phyloP scores from a whole-genome alignment of 2,329 filamentous ascomycete genomes.

The Thelonectria blattea region DNA sequence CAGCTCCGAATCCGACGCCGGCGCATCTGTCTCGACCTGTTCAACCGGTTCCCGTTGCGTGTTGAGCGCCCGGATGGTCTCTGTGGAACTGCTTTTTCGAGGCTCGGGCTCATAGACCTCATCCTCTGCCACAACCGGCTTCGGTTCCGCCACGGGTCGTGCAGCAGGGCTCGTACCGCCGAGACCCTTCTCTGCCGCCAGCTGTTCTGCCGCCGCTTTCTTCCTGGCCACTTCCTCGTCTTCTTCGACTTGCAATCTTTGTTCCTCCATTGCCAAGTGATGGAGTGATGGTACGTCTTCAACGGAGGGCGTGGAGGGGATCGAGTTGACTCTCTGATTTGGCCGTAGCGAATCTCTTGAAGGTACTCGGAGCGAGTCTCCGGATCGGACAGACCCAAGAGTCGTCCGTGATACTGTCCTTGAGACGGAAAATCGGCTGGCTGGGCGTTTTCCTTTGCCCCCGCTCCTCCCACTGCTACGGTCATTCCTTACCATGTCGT shows the following conservation, averaged over 20 bases:
- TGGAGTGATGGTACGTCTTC: slow-evolving; percentile 54
- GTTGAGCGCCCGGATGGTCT: slow-evolving; percentile 20
- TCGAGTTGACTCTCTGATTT: slow-evolving; percentile 36
- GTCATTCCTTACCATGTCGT: slow-evolving; percentile 79
- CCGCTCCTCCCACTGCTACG: slow-evolving; percentile 66
- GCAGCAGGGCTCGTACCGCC: slow-evolving; percentile 28
- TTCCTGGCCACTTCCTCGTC: slow-evolving; percentile 59
- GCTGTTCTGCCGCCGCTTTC: slow-evolving; percentile 56
- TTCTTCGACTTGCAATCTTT: slow-evolving; percentile 57
- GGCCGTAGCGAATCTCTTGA: slow-evolving; percentile 43
- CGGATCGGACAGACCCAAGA: slow-evolving; percentile 51
- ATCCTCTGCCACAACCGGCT: slow-evolving; percentile 42
- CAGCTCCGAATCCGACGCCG: slow-evolving; percentile 31
- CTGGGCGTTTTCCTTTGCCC: slow-evolving; percentile 61
- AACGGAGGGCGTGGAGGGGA: slow-evolving; percentile 46
- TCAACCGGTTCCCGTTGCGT: slow-evolving; percentile 3
- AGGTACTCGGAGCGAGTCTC: slow-evolving; percentile 34
- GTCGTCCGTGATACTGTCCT: slow-evolving; percentile 66
- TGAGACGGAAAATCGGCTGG: slow-evolving; percentile 44
- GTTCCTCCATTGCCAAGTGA: slow-evolving; percentile 61
- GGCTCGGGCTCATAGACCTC: slow-evolving; percentile 36
- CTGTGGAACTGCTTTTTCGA: slow-evolving; percentile 19
- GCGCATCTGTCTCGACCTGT: slow-evolving; percentile 30
- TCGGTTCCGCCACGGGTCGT: slow-evolving; percentile 28
- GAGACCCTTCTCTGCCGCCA: slow-evolving; percentile 59